Base-by-base conservation (phyloP, 2,329 filamentous ascomycete species). In the Exophiala oligosperma region DNA sequence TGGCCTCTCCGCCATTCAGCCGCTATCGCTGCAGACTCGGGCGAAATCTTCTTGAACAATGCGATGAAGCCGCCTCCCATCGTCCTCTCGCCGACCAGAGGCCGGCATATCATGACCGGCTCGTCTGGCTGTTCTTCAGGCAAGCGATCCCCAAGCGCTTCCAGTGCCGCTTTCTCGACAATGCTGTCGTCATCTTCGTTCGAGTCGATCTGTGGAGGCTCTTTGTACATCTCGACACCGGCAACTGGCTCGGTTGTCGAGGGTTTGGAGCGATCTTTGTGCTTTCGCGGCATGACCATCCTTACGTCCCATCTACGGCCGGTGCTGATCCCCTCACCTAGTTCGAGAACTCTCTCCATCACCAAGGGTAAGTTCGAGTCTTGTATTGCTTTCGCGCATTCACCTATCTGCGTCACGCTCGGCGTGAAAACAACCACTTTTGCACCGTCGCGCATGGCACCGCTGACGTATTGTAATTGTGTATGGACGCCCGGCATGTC, bases 381-480 rank as follows among this genome's bases (percentile, higher is more conserved):
- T 57, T 80, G 80, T 32, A 85, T 81, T 40, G 76, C 71, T 47
- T 81, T 74, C 28, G 87, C 76, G 58, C 87, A 89, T 4, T 85
- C 81, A 41, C 81, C 84, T 55, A 93, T 88, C 71, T 93, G 90
- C 8, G 89, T 92, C 58, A 94, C 85, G 66, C 85, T 90, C 0
- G 90, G 90, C 63, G 85, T 86, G 74, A 92, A 94, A 1, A 91
- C 79, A 12, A 88, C 77, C 32, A 93, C 75, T 7, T 83, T 76
- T 0, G 86, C 89, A 67, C 89, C 83, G 1, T 82, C 78, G 40
- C 82, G 82, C 53, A 94, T 73, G 12, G 85, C 83, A 1, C 72
- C 72, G 0, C 74, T 70, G 21, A 79, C 74, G 62, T 78, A 73
- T 1, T 74, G 68, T 40, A 80, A 76, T 46, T 74, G 79, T 9